Percentiles rank a stretch among this genome's conserved stretches.
Conservation (phyloP, 169 alveolate genomes). For the Eimeria acervulina region DNA sequence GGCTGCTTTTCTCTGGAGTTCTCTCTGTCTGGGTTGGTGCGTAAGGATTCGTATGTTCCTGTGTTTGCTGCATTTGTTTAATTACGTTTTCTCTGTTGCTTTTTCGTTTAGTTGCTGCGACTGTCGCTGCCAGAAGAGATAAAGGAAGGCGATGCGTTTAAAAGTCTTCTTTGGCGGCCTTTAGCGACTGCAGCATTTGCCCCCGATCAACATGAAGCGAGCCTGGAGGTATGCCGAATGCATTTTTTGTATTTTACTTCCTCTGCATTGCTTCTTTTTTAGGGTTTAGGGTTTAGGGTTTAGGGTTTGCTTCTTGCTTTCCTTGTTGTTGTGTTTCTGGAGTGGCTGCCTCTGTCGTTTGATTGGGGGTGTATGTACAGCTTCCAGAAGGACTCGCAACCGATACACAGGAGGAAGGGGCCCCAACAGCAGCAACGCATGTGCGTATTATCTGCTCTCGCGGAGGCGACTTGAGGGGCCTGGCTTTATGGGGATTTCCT, state of each 20-base stretch:
- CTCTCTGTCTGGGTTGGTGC: neutral
- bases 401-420: neutral
- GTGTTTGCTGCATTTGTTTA: neutral
- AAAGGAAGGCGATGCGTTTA: neutral
- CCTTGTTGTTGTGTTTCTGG: neutral
- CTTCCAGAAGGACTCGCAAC: neutral
- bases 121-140: constrained; percentile 36
- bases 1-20: neutral
- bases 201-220: neutral
- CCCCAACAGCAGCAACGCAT: constrained; percentile 11
- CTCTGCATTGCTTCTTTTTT: neutral
- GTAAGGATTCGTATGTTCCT: neutral
- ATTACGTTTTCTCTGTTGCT: neutral
- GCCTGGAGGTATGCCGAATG: neutral
- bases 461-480: neutral
- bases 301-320: neutral
- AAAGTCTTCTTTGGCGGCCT: neutral
- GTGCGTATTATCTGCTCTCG: constrained; percentile 9
- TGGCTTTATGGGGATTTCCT: constrained; percentile 33
- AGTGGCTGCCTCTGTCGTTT: neutral
- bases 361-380: constrained; percentile 14
- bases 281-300: no score
- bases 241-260: neutral
- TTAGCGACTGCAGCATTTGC: neutral
- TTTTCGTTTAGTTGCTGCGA: constrained; percentile 8